Base-by-base conservation (phyloP, 2,329 filamentous ascomycete species). In the Coniosporium uncinatum region DNA sequence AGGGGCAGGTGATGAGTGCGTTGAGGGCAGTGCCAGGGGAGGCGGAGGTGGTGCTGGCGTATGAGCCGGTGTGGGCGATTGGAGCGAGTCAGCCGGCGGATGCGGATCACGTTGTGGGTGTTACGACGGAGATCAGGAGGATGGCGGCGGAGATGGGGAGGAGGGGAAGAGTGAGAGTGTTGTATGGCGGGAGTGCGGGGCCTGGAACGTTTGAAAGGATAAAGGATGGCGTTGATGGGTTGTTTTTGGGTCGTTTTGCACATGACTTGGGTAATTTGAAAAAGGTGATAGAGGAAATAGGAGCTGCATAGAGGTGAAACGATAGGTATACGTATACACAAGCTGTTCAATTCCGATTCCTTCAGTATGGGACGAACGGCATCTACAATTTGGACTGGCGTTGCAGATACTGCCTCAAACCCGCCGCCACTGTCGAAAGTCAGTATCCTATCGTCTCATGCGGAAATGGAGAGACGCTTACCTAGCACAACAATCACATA, bases 21-120 rank as follows among this genome's bases (percentile, higher is more conserved):
- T 57, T 93, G 65, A 66, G 11, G 1, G 75, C 70, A 0, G 66
- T 91, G 5, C 73, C 80, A 1, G 67, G 69, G 11, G 70, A 78
- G 14, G 76, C 79, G 0, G 82, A 88, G 37, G 74, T 93, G 4
- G 76, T 91, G 5, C 73, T 94, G 43, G 88, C 88, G 1, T 94
- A 94, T 56, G 88, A 94, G 67, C 88, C 88, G 5, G 86, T 93
- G 2, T 94, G 88, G 88, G 88, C 88, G 1, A 94, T 93, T 60
- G 88, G 88, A 1, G 81, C 86, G 8, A 68, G 75, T 2, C 69
- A 82, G 53, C 87, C 88, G 3, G 88, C 88, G 0, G 74, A 74
- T 5, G 76, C 81, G 16, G 80, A 82, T 46, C 83, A 94, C 56
- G 84, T 94, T 1, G 74, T 83, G 4, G 75, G 70, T 29, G 85